phyloP scores from a whole-genome alignment of 345 rosid genomes.

The Salix brachista region DNA sequence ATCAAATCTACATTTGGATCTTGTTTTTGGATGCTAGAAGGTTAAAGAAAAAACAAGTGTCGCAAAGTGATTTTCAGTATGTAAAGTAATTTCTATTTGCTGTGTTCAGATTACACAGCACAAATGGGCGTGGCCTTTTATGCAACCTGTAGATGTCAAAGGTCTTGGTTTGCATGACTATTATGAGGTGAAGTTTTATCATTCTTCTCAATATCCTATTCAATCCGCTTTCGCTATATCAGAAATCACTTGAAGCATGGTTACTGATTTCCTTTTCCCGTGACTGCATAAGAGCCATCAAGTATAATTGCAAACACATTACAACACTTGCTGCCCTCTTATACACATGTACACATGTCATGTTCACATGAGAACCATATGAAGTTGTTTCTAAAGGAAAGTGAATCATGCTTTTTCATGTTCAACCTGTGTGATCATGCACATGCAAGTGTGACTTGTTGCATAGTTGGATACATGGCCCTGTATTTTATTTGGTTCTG shows the following conservation, averaged over 20 bases:
- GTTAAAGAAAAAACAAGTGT: background rate
- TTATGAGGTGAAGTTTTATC: conserved; percentile 42
- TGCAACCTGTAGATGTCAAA: conserved; percentile 89
- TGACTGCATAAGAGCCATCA: background rate
- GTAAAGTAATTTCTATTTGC: background rate
- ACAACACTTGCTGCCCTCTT: background rate
- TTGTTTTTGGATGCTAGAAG: background rate
- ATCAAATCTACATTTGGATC: background rate
- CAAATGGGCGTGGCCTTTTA: conserved; percentile 90
- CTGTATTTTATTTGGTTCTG: background rate
- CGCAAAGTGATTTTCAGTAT: background rate
- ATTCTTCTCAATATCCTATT: background rate
- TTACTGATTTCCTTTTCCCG: background rate
- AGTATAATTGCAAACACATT: background rate
- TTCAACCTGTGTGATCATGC: background rate
- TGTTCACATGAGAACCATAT: background rate
- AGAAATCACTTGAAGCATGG: background rate
- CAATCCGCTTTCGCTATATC: background rate
- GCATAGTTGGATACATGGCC: background rate
- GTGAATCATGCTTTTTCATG: background rate
- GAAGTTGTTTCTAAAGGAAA: background rate
- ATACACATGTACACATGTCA: background rate
- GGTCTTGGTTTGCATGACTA: conserved; percentile 87
- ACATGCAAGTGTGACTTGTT: background rate
- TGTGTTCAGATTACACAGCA: conserved; percentile 74